These are phyloP conservation scores for Pyrenopolyporus hunteri DNA, from an alignment of 495 filamentous ascomycete species.

Conservation along the genomic window DNA sequence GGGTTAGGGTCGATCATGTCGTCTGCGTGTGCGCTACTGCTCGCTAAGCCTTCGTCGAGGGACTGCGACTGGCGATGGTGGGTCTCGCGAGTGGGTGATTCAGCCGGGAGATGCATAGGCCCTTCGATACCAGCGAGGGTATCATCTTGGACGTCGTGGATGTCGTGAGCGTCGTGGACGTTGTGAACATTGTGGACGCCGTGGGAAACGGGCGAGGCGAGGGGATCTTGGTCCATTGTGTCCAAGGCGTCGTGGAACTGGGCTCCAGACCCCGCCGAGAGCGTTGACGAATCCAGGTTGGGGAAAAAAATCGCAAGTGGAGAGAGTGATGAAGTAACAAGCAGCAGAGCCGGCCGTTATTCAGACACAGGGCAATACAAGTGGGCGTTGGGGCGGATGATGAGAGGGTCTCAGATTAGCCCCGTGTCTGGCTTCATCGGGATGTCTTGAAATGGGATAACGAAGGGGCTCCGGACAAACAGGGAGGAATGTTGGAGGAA, in stretches of 20 bases:
- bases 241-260: conserved; percentile 59
- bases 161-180: conserved; percentile 29
- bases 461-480: conserved; percentile 15
- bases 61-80: conserved; percentile 47
- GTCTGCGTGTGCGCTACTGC: conserved; percentile 42
- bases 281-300: conserved; percentile 58
- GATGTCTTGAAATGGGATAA: conserved; percentile 24
- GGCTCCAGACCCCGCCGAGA: conserved; percentile 54
- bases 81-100: conserved; percentile 22
- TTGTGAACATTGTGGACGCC: conserved; percentile 16
- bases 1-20: conserved; percentile 46
- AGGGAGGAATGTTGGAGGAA: conserved; percentile 10
- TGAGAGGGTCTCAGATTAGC: conserved; percentile 37
- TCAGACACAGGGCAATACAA: conserved; percentile 15
- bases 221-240: conserved; percentile 55
- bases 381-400: conserved; percentile 8
- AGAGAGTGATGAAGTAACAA: conserved; percentile 1
- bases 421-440: conserved; percentile 45
- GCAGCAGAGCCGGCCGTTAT: conserved; percentile 11
- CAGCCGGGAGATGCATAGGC: conserved; percentile 40
- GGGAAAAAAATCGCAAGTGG: conserved; percentile 9
- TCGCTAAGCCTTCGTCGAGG: conserved; percentile 48
- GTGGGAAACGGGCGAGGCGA: conserved; percentile 24
- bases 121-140: conserved; percentile 49
- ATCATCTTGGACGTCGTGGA: conserved; percentile 43